phyloP scores from a whole-genome alignment of 768 basidiomycete genomes.

The Hortiboletus flavorubellus region DNA sequence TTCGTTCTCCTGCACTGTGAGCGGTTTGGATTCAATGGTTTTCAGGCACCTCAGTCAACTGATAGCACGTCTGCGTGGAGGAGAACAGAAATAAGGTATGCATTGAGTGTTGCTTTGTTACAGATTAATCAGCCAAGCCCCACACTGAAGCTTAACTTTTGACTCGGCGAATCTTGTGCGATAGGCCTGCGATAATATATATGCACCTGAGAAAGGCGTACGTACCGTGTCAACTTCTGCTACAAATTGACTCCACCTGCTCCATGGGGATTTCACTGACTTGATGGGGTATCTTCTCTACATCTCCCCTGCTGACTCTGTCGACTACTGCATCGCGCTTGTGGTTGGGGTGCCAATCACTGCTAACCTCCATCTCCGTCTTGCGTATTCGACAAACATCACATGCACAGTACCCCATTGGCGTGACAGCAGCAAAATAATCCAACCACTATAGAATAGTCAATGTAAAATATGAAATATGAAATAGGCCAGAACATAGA shows the following conservation, averaged over 20 bases:
- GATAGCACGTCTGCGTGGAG: neutral
- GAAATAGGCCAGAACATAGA: no score
- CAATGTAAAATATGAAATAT: no score
- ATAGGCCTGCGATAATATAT: neutral
- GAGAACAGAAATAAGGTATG: neutral
- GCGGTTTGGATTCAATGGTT: neutral
- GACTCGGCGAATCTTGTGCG: neutral
- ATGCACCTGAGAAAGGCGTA: neutral
- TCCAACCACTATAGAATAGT: no score
- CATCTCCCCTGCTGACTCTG: neutral
- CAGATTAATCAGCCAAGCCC: neutral
- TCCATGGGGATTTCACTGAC: neutral
- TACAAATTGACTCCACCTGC: neutral
- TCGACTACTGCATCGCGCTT: neutral
- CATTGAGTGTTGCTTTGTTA: neutral
- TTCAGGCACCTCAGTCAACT: neutral
- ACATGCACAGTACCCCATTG: no score
- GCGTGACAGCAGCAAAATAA: no score
- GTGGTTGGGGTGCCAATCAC: neutral
- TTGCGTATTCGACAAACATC: no score
- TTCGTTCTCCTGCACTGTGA: neutral
- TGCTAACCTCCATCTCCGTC: neutral
- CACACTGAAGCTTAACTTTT: conserved; percentile 4
- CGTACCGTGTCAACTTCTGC: neutral
- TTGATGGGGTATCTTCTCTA: neutral